Conservation (phyloP, 257 asterid genomes). For the Scutellaria baicalensis region DNA sequence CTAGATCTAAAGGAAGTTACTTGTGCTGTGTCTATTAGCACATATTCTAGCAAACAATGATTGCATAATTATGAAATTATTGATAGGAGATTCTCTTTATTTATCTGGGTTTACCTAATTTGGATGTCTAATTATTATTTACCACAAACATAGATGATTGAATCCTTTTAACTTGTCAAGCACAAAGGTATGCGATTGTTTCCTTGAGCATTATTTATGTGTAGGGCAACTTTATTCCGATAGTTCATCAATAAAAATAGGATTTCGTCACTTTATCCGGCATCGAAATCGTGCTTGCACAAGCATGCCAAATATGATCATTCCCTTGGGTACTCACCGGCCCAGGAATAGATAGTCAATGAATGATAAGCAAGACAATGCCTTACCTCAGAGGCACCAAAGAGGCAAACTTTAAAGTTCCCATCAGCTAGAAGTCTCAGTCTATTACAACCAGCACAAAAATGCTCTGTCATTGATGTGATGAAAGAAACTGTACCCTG, state of each 20-base stretch:
- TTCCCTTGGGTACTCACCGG: too few relatives aligned
- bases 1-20: not conserved
- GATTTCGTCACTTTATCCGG: too few relatives aligned
- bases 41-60: not conserved
- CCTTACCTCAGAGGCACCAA: conserved; percentile 94
- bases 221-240: not conserved
- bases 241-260: too few relatives aligned
- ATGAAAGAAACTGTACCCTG: conserved; percentile 89
- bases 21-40: not conserved
- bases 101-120: not conserved
- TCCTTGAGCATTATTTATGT: not conserved
- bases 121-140: not conserved
- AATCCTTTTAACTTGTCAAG: not conserved
- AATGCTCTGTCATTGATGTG: conserved; percentile 97
- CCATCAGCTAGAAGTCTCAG: conserved; percentile 94
- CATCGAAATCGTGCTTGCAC: too few relatives aligned
- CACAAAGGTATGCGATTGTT: not conserved
- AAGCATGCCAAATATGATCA: too few relatives aligned
- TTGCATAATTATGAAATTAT: not conserved
- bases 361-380: not conserved
- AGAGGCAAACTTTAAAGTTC: conserved; percentile 96
- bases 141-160: not conserved
- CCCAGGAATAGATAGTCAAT: too few relatives aligned
- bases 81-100: not conserved
- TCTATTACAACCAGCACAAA: conserved; percentile 96